Percentiles rank a stretch among this genome's conserved stretches.
phyloP scores from a whole-genome alignment of 2,329 filamentous ascomycete species.

The Dactylellina drechsleri region DNA sequence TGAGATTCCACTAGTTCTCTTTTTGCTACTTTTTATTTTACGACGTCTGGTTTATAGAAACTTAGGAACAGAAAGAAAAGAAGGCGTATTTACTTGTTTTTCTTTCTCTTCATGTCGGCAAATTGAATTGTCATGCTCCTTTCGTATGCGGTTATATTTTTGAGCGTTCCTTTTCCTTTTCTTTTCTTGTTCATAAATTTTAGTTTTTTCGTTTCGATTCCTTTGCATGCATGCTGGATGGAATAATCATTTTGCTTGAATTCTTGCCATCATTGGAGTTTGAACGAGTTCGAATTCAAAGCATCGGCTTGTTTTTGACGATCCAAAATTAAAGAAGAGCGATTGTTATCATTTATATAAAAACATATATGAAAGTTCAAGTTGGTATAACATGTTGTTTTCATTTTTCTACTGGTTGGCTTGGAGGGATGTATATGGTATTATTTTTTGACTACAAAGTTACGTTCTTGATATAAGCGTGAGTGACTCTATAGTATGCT shows the following conservation, averaged over 20 bases:
- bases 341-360: background rate
- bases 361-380: too few species aligned
- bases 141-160: background rate
- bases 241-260: background rate
- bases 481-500: too few species aligned
- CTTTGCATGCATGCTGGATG: background rate
- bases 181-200: background rate
- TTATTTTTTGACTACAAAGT: background rate
- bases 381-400: too few species aligned
- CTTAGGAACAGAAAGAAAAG: background rate
- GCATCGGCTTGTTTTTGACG: background rate
- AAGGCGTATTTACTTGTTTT: conserved; percentile 2
- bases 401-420: too few species aligned
- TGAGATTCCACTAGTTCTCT: background rate
- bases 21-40: conserved; percentile 1
- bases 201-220: background rate
- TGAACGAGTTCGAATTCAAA: conserved; percentile 8
- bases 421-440: background rate
- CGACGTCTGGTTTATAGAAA: background rate
- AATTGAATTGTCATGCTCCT: background rate
- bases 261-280: conserved; percentile 11
- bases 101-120: background rate
- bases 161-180: background rate
- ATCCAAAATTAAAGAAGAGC: conserved; percentile 1
- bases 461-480: background rate